Evolutionary conservation across 106 monocot species (phyloP), one percentile per base, ranked within the genome.

Genomic region (Vanilla planifolia): DNA sequence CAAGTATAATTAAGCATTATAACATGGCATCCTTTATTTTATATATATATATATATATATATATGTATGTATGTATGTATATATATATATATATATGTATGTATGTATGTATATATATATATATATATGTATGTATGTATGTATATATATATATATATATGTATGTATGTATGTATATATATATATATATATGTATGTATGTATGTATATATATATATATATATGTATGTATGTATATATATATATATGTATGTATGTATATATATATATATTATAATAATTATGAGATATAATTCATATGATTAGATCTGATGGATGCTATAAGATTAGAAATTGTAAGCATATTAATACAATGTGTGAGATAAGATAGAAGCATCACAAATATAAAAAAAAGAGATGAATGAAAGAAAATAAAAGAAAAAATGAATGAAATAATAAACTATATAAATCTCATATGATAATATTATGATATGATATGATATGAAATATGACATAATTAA

Each of bases 211-310:
- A 41, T 41, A 41, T 41, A 41, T 41, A 41, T 41, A 41, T 41
- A 41, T 41, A 41, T 41, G 13, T 41, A 41, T 41, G 13, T 41
- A 41, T 41, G 13, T 41, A 41, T 41, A 41, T 41, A 41, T 41
- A 41, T 41, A 41, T 41, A 7, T 41, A 41, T 41, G 13, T 41
- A 41, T 41, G 13, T 41, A 41, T 41, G 13, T 41, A 41, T 41
- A 41, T 41, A 41, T 41, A 41, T 41, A 41, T 41, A 41, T 41
- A 41, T 41, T n/a, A n/a, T n/a, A n/a, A n/a, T n/a, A n/a, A n/a
- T n/a, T n/a, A n/a, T n/a, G n/a, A n/a, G n/a, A n/a, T n/a, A n/a
- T n/a, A n/a, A n/a, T n/a, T n/a, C n/a, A n/a, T n/a, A n/a, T n/a
- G n/a, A n/a, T n/a, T n/a, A n/a, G n/a, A n/a, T n/a, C n/a, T n/a